Base-by-base conservation (phyloP, 768 basidiomycete genomes). In the Leucocoprinus leucothites region DNA sequence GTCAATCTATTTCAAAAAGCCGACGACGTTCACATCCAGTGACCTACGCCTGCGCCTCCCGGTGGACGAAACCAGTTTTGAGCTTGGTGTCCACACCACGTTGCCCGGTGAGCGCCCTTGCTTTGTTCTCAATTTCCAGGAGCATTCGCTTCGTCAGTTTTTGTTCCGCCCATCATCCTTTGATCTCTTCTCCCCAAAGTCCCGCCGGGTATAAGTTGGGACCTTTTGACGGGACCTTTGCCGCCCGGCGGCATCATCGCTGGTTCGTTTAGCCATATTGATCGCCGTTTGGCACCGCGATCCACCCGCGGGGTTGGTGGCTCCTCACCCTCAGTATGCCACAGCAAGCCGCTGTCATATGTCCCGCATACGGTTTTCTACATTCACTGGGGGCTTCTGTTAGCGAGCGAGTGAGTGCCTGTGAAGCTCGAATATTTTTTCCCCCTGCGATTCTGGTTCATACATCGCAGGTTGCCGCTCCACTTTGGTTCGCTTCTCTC, bases 61-160 rank as follows among this genome's bases (percentile, higher is more conserved):
- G n/a, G 82, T 84, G 7, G 89, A 91, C 64, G 90, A 92, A 68
- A 84, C 87, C 8, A 85, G 81, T 65, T 92, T 91, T 62, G 89
- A 92, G 67, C 71, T 92, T 54, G 82, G 81, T 24, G 81, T 82
- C 22, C 77, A 82, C 65, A 78, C 80, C 45, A 79, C 77, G 48
- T 67, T 78, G 45, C 79, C 80, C 58, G 80, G 80, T 80, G 62
- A 63, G 73, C 71, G 58, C 55, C 56, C 56, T 58, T 58, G 31
- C 31, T 31, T 11, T 11, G 11, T 31, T 31, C 11, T 31, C 11
- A 31, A 31, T 31, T 31, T 5, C 31, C 31, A 31, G 31, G 31
- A 31, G 31, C 31, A 31, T 11, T 11, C 11, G 11, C 45, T 26
- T 26, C 24, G 1, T 6, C 21, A 42, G 21, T 24, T 35, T 45